A percentile compares a stretch with the other conserved stretches of the same genome.
Conservation (phyloP, 768 basidiomycete genomes). For the Termitomyces sp. region DNA sequence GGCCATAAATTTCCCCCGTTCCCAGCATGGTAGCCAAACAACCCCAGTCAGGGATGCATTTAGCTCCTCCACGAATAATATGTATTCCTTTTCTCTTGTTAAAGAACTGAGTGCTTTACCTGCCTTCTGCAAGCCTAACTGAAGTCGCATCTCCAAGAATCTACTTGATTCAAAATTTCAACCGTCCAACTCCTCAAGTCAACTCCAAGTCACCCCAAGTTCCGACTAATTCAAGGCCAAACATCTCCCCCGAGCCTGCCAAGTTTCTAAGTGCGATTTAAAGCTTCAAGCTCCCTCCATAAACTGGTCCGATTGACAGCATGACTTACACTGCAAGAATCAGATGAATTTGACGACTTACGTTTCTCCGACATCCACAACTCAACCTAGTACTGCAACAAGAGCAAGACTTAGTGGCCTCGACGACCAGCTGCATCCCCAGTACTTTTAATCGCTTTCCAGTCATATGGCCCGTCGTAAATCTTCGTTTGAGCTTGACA, state of each 20-base stretch:
- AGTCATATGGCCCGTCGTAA: too few species aligned
- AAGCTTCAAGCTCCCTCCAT: neutral
- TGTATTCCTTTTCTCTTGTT: neutral
- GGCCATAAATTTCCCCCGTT: neutral
- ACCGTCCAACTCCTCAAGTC: too few species aligned
- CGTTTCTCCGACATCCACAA: neutral
- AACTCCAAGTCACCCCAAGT: neutral
- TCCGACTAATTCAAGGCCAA: neutral
- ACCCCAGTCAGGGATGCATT: neutral
- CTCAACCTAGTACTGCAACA: neutral
- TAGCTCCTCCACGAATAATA: neutral
- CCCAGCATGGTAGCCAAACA: neutral
- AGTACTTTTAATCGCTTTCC: too few species aligned
- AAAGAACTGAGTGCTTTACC: neutral
- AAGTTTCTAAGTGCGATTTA: neutral
- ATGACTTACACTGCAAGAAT: neutral
- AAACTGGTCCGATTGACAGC: neutral
- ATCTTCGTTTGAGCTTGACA: too few species aligned
- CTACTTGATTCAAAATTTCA: neutral
- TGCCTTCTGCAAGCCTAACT: neutral
- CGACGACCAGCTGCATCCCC: neutral
- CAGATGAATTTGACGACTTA: neutral
- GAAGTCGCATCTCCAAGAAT: neutral
- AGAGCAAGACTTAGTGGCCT: neutral
- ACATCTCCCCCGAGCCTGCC: neutral